phyloP scores from a whole-genome alignment of 2,329 filamentous ascomycete genomes.

The Escovopsis sp. region DNA sequence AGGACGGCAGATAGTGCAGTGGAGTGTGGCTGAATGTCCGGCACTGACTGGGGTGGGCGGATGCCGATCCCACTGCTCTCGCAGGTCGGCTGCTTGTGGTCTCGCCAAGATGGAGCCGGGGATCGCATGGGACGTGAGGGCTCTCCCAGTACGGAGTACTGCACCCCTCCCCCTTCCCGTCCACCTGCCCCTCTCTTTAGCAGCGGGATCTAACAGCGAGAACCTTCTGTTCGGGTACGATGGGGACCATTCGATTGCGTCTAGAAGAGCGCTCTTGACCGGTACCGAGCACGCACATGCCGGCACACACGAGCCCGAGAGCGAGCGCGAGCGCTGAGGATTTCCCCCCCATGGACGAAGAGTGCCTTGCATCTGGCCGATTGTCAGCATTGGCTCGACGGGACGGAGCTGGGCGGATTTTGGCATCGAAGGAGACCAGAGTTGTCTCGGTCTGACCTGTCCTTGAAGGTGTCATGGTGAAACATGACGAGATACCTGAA shows the following conservation, averaged over 20 bases:
- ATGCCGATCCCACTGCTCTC: constrained; percentile 11
- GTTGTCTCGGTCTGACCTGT: no score
- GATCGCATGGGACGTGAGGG: not conserved
- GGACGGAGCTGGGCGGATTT: no score
- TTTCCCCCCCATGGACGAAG: not conserved
- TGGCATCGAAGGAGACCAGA: no score
- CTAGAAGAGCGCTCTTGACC: no score
- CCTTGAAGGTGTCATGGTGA: no score
- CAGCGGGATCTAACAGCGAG: constrained; percentile 19
- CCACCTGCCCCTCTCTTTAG: constrained; percentile 6
- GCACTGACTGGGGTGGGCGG: constrained; percentile 31
- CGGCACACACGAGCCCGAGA: constrained; percentile 12
- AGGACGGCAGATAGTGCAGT: constrained; percentile 33
- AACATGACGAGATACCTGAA: no score
- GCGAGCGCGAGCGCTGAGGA: constrained; percentile 13
- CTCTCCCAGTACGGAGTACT: constrained; percentile 6
- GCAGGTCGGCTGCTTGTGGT: not conserved
- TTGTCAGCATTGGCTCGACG: no score
- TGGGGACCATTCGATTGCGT: no score
- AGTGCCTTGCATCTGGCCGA: no score
- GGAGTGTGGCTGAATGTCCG: constrained; percentile 27
- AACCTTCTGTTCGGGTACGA: no score
- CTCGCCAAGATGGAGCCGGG: constrained; percentile 1
- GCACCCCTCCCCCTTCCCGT: constrained; percentile 12
- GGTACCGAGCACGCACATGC: constrained; percentile 4